These are phyloP conservation scores for Eurotiales sp. DNA, from an alignment of 2,329 filamentous ascomycete species.

Conservation along the genomic window DNA sequence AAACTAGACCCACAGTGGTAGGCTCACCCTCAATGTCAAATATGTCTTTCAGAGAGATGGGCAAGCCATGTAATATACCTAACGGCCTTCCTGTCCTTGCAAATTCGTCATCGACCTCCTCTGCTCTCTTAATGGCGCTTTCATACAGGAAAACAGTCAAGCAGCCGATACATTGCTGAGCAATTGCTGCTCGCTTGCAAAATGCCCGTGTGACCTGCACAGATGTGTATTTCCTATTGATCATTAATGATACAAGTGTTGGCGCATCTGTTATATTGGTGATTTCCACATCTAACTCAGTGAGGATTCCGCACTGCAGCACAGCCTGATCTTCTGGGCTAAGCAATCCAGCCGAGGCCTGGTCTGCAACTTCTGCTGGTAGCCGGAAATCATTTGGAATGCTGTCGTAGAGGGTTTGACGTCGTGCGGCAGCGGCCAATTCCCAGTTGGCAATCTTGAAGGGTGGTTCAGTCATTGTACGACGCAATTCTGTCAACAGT, in stretches of 20 bases:
- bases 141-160: neutral
- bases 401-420: neutral
- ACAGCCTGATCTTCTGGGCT: neutral
- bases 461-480: neutral
- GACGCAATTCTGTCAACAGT: too few relatives aligned
- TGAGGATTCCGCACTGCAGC: neutral
- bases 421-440: neutral
- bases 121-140: neutral
- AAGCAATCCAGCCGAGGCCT: neutral
- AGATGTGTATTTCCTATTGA: neutral
- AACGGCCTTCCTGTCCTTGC: constrained; percentile 23
- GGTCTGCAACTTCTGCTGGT: neutral
- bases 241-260: neutral
- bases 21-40: constrained; percentile 55
- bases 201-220: constrained; percentile 36
- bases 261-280: neutral
- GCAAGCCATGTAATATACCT: constrained; percentile 49
- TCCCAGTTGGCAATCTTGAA: neutral
- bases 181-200: constrained; percentile 36
- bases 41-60: constrained; percentile 55
- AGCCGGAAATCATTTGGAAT: neutral
- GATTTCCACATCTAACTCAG: neutral
- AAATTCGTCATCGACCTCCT: neutral
- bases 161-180: constrained; percentile 19
- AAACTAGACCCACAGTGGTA: constrained; percentile 47